Evolutionary conservation across 2,329 filamentous ascomycete species (phyloP), one percentile per base, ranked within the genome.

Genomic region (Ophiosphaerella narmari): DNA sequence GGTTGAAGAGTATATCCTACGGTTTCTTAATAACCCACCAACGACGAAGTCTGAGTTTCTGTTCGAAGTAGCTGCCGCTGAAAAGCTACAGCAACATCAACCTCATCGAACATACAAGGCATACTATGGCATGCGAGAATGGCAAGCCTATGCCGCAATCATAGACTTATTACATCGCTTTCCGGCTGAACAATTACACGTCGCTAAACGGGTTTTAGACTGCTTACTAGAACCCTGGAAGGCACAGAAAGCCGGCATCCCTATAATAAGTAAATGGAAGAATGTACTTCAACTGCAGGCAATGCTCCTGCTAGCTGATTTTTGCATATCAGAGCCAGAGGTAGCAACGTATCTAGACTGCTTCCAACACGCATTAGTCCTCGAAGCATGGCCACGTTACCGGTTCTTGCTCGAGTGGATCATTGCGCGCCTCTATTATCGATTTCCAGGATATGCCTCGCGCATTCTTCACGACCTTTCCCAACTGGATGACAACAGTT

Each of bases 391-490:
- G 56, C 78, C 78, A 12, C 70, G 76, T 18, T 78, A 75, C 55
- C 71, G 78, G 18, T 78, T 75, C 52, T 56, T 80, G 2, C 60
- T 80, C 1, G 77, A 78, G 52, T 80, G 77, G 78, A 76, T 76
- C 42, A 68, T 79, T n/a, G 69, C 71, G 1, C 74, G 76, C 5
- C 72, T 77, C 12, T 76, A 76, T 41, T 62, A 72, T 13, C 65
- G 65, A 7, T 68, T 70, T 35, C 65, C 70, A 2, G 52, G 62
- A 1, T 67, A 72, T 18, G 54, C 68, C n/a, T 39, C 55, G 2
- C 52, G 63, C 1, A 68, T 78, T 9, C 57, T 78, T 3, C 52
- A 65, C 1, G 61, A 74, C 16, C 62, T 80, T 2, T 57, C 61
- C 2, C 70, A 65, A 0, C 63, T 74, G 26, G 75, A 78, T 23